A percentile compares a stretch with the other conserved stretches of the same genome.
Conservation (phyloP, 305 asterid species). For the Solanum hybrid region DNA sequence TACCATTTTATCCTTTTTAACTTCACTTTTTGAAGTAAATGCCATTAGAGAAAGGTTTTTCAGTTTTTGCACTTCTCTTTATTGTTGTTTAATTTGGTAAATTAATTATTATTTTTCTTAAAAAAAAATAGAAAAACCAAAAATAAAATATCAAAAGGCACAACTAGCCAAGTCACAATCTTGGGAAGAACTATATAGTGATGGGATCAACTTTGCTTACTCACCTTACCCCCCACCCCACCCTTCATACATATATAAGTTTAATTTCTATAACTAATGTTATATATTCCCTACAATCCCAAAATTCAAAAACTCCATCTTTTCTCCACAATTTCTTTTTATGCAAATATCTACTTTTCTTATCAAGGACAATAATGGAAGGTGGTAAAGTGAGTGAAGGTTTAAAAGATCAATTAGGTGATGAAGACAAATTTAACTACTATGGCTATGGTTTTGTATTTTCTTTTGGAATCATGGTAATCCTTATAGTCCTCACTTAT, state of each 20-base stretch:
- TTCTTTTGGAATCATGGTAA: slow-evolving; percentile 19
- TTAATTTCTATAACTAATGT: background rate
- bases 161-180: background rate
- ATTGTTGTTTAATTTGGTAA: background rate
- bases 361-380: background rate
- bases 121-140: background rate
- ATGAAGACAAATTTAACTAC: background rate
- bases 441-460: slow-evolving; percentile 26
- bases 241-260: background rate
- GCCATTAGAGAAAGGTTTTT: background rate
- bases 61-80: background rate
- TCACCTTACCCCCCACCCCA: background rate
- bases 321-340: background rate
- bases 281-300: background rate
- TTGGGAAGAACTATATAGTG: background rate
- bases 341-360: background rate
- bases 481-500: slow-evolving; percentile 23
- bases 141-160: background rate
- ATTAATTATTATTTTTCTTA: background rate
- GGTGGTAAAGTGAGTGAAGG: background rate
- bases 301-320: background rate
- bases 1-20: background rate
- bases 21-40: background rate
- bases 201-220: background rate
- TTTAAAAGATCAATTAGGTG: background rate